Base-by-base conservation (phyloP, 2,329 filamentous ascomycete species). In the Pseudocercospora vitis region DNA sequence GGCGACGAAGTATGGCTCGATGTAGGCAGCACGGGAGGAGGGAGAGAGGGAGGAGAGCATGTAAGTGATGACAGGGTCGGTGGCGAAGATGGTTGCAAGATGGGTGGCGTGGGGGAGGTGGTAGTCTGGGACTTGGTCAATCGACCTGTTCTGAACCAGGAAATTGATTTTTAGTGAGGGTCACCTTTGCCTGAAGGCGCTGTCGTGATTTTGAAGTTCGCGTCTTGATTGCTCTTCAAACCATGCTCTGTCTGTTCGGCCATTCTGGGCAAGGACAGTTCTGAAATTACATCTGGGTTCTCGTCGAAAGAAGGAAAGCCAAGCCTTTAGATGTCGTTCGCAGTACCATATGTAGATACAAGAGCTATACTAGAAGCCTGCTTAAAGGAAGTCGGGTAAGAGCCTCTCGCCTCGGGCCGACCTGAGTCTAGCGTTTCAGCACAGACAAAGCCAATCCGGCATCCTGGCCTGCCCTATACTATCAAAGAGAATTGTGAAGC, bases 11-110 rank as follows among this genome's bases (percentile, higher is more conserved):
- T 62, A 67, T 11, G 55, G 29, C 19, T 50, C 19, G 16, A 62
- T 53, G 53, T 63, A 63, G 9, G 53, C 54, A 1, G 24, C 11
- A 6, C 60, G 57, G 8, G 53, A 46, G 7, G 47, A 14, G 0
- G 28, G 39, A 1, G 52, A 9, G 1, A 67, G 44, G 1, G 50
- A 52, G 40, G 51, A 56, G 33, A 63, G 54, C 47, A 64, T 48
- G 58, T 57, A 67, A 12, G 45, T 33, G 23, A 66, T 57, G 18
- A 53, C 60, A 2, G 63, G 65, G 32, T 67, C 65, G 33, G 53
- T 29, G n/a, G 33, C 19, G 55, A 65, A 65, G 12, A 55, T 55
- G 6, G 29, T n/a, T 4, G 50, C 42, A 2, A 62, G 50, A 7
- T 26, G 18, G 19, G 12, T 18, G 37, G 37, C 19, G 11, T 33